Percentiles rank a stretch among this genome's conserved stretches.
phyloP scores from a whole-genome alignment of 1,284 basidiomycete species.

The Ustilago cynodontis region DNA sequence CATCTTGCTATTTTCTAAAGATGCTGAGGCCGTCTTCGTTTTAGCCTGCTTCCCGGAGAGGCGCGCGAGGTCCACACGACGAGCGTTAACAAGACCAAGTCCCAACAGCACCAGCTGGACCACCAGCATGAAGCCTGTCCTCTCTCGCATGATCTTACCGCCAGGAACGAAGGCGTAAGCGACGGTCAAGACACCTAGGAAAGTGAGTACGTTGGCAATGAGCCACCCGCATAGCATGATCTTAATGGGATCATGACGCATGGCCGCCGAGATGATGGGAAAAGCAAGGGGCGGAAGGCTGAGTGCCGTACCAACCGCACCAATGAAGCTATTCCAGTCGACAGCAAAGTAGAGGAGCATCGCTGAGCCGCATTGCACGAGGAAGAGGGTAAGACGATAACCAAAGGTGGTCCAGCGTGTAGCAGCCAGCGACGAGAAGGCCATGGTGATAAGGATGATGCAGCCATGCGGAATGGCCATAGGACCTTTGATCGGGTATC shows the following conservation, averaged over 20 bases:
- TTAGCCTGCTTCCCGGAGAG: background rate
- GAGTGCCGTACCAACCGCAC: conserved; percentile 78
- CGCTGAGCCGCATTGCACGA: conserved; percentile 61
- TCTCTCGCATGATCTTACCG: conserved; percentile 82
- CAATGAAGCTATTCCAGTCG: conserved; percentile 82
- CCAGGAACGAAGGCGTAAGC: conserved; percentile 95
- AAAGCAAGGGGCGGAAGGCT: conserved; percentile 72
- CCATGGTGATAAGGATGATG: conserved; percentile 48
- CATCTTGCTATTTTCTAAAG: conserved; percentile 8
- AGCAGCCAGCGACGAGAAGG: conserved; percentile 72
- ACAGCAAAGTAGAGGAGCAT: conserved; percentile 74
- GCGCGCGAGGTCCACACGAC: conserved; percentile 23
- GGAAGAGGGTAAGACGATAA: conserved; percentile 33
- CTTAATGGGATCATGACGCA: conserved; percentile 59
- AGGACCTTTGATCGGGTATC: conserved; percentile 77
- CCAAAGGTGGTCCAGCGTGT: conserved; percentile 37
- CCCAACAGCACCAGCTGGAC: conserved; percentile 39
- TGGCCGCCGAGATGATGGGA: conserved; percentile 49
- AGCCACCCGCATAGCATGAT: conserved; percentile 60
- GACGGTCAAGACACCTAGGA: conserved; percentile 77
- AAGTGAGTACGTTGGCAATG: conserved; percentile 55
- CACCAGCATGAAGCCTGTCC: conserved; percentile 74
- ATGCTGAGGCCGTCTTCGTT: background rate
- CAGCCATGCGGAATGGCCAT: conserved; percentile 79
- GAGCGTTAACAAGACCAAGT: conserved; percentile 38